phyloP scores from a whole-genome alignment of 257 asterid genomes.

The Solanum bukasovii region DNA sequence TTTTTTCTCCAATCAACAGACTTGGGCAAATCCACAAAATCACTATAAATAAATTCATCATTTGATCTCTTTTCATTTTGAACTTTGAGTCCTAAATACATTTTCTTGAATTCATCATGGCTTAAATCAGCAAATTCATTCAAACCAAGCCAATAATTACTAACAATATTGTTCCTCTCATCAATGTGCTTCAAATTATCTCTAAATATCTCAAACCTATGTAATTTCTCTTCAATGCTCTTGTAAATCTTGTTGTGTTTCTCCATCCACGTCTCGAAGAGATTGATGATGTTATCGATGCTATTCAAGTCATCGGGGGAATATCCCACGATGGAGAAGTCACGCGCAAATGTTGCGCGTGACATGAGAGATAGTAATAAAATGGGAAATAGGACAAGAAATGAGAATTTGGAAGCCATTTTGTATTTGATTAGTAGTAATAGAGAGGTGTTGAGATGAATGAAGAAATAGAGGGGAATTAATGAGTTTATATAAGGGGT shows the following conservation, averaged over 20 bases:
- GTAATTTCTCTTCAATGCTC: conserved; percentile 47
- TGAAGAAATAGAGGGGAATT: background rate
- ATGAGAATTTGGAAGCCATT: conserved; percentile 37
- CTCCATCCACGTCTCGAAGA: conserved; percentile 51
- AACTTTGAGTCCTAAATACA: conserved; percentile 41
- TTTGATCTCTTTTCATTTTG: conserved; percentile 10
- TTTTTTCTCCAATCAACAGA: conserved; percentile 57
- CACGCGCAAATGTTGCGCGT: conserved; percentile 11
- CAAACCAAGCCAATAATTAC: conserved; percentile 57
- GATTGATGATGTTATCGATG: conserved; percentile 49
- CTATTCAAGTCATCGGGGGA: conserved; percentile 34
- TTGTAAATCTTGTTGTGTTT: conserved; percentile 39
- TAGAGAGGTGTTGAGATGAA: conserved; percentile 16
- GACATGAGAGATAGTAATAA: conserved; percentile 1
- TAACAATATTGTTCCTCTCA: conserved; percentile 39
- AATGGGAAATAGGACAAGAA: conserved; percentile 19
- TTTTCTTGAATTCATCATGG: conserved; percentile 53
- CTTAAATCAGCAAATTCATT: conserved; percentile 59
- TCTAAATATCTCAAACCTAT: conserved; percentile 53
- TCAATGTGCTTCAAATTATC: conserved; percentile 51
- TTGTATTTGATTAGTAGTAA: background rate
- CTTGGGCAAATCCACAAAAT: conserved; percentile 33
- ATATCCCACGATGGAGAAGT: conserved; percentile 56
- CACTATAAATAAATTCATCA: conserved; percentile 23
- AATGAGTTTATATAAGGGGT: conserved; percentile 6